A percentile compares a stretch with the other conserved stretches of the same genome.
Evolutionary conservation across 2,329 filamentous ascomycete genomes (phyloP).

Genomic region (Thielaviopsis euricoi): DNA sequence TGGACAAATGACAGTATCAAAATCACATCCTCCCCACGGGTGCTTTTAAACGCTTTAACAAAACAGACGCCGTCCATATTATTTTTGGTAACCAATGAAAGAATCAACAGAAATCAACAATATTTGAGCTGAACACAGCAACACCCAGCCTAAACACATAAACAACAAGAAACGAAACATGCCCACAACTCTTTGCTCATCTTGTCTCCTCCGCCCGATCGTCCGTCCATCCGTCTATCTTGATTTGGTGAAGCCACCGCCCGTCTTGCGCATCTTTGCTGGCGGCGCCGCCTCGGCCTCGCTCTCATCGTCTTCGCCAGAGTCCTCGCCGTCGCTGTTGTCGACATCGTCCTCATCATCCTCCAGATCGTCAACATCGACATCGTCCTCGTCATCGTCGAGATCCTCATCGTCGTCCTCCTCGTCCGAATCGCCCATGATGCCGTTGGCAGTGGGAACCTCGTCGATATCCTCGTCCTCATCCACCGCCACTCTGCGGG

Average conservation of each 20-base stretch:
- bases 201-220: no score
- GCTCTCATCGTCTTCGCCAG: conserved; percentile 39
- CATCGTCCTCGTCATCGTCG: conserved; percentile 28
- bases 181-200: background rate
- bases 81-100: conserved; percentile 8
- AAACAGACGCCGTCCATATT: conserved; percentile 6
- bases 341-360: conserved; percentile 43
- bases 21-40: no score
- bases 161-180: background rate
- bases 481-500: conserved; percentile 23
- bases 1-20: no score
- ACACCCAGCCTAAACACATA: conserved; percentile 1
- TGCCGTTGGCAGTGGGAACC: conserved; percentile 36
- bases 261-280: conserved; percentile 27
- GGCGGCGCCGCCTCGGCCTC: conserved; percentile 33
- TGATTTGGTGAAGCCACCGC: conserved; percentile 21
- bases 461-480: conserved; percentile 44
- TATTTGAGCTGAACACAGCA: conserved; percentile 1
- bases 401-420: conserved; percentile 30
- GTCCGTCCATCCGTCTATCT: conserved; percentile 16
- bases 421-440: conserved; percentile 43
- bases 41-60: no score
- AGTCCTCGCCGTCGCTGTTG: conserved; percentile 39
- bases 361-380: conserved; percentile 31
- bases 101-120: conserved; percentile 2